Percentiles rank a stretch among this genome's conserved stretches.
These are phyloP conservation scores for Fusarium humuli DNA, from an alignment of 2,329 filamentous ascomycete species.

Conservation along the genomic window DNA sequence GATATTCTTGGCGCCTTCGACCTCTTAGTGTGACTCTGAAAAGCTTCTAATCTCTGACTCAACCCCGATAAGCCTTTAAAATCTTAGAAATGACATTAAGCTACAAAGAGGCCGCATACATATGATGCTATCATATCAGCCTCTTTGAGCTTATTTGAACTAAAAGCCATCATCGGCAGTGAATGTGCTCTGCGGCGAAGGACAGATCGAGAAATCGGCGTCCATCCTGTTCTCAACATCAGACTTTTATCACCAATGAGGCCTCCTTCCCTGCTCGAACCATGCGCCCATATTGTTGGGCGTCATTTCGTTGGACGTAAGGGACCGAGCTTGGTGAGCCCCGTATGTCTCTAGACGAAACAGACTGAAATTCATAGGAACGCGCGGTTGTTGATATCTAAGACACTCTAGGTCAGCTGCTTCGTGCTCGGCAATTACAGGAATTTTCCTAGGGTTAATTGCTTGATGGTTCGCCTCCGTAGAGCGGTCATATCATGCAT, in stretches of 20 bases:
- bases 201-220: not conserved
- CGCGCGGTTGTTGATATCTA: not conserved
- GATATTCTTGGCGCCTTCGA: constrained; percentile 3
- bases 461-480: too few species aligned
- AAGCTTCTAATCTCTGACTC: not conserved
- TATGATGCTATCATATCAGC: not conserved
- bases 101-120: not conserved
- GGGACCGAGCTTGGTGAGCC: constrained; percentile 5
- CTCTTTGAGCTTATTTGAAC: not conserved
- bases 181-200: not conserved
- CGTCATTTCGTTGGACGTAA: not conserved
- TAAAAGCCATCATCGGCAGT: not conserved
- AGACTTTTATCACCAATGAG: not conserved
- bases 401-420: constrained; percentile 13
- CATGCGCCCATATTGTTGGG: not conserved
- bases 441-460: not conserved
- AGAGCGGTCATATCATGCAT: not conserved
- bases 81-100: not conserved
- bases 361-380: constrained; percentile 1
- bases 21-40: constrained; percentile 12
- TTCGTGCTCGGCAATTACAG: not conserved
- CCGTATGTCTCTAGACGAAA: constrained; percentile 31
- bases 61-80: not conserved
- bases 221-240: not conserved
- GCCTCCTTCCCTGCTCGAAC: not conserved